Conservation (phyloP, 1,284 basidiomycete genomes). For the Somion occarium region DNA sequence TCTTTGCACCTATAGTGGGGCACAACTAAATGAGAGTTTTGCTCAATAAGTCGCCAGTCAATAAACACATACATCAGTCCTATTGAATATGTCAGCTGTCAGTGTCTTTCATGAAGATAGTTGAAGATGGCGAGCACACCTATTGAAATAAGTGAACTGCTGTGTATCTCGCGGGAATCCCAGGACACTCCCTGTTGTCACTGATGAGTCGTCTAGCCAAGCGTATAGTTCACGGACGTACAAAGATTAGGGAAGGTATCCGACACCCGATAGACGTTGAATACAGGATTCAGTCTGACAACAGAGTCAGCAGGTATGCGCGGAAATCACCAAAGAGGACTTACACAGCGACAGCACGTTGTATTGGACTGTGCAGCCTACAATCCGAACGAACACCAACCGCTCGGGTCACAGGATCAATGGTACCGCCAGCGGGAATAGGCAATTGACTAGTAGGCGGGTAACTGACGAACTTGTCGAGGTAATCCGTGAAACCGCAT, state of each 20-base stretch:
- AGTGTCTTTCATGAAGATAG: background rate
- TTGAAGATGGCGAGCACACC: slow-evolving; percentile 16
- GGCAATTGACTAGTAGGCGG: slow-evolving; percentile 62
- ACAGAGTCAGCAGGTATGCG: too few species aligned
- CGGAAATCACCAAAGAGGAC: too few species aligned
- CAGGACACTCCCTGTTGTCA: slow-evolving; percentile 53
- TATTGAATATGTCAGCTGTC: background rate
- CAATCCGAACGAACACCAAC: slow-evolving; percentile 30
- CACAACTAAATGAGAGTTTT: too few species aligned
- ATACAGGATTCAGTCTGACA: slow-evolving; percentile 53
- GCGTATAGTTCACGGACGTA: slow-evolving; percentile 15
- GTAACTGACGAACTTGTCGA: slow-evolving; percentile 57
- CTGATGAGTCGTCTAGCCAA: too few species aligned
- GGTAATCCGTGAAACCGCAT: slow-evolving; percentile 64
- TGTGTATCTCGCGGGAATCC: slow-evolving; percentile 68
- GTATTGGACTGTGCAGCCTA: slow-evolving; percentile 38
- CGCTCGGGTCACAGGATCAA: slow-evolving; percentile 15
- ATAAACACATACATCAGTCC: slow-evolving; percentile 1
- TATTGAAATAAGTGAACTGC: slow-evolving; percentile 39
- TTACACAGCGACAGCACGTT: slow-evolving; percentile 34
- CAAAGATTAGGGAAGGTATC: slow-evolving; percentile 43
- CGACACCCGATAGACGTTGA: slow-evolving; percentile 73
- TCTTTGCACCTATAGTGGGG: slow-evolving; percentile 65
- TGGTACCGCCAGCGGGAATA: slow-evolving; percentile 34
- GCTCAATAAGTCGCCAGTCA: too few species aligned